A percentile compares a stretch with the other conserved stretches of the same genome.
Evolutionary conservation across 768 basidiomycete genomes (phyloP).

Genomic region (Pleurotus ostreatus): DNA sequence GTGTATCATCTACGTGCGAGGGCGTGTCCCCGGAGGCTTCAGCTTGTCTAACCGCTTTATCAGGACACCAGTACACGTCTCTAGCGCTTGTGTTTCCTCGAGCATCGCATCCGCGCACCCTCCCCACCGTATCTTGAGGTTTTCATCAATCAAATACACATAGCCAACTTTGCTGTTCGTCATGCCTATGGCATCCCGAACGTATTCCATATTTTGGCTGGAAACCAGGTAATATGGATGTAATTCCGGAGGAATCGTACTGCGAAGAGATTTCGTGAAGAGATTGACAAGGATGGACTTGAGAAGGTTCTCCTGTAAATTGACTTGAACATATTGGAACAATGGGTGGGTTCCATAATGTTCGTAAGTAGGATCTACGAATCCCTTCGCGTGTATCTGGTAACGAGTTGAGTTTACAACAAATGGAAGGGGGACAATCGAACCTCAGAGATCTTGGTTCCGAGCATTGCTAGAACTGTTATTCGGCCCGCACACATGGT

Average conservation of each 20-base stretch:
- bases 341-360: constrained; percentile 50
- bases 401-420: background rate
- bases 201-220: constrained; percentile 79
- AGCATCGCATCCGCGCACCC: constrained; percentile 80
- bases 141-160: constrained; percentile 85
- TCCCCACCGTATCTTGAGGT: constrained; percentile 86
- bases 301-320: constrained; percentile 90
- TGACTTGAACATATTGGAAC: constrained; percentile 80
- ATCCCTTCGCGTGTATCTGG: constrained; percentile 78
- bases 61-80: constrained; percentile 66
- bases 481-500: constrained; percentile 72
- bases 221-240: constrained; percentile 78
- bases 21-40: background rate
- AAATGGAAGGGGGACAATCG: constrained; percentile 13
- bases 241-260: constrained; percentile 55
- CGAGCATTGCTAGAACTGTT: constrained; percentile 78
- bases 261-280: constrained; percentile 73
- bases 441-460: constrained; percentile 86
- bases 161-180: constrained; percentile 90
- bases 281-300: constrained; percentile 88
- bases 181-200: constrained; percentile 82
- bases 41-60: constrained; percentile 49
- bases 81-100: constrained; percentile 67
- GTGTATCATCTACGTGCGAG: background rate
- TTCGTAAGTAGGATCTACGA: constrained; percentile 51